A percentile compares a stretch with the other conserved stretches of the same genome.
Conservation (phyloP, 2,329 filamentous ascomycete species). For the Pleurostoma richardsiae region DNA sequence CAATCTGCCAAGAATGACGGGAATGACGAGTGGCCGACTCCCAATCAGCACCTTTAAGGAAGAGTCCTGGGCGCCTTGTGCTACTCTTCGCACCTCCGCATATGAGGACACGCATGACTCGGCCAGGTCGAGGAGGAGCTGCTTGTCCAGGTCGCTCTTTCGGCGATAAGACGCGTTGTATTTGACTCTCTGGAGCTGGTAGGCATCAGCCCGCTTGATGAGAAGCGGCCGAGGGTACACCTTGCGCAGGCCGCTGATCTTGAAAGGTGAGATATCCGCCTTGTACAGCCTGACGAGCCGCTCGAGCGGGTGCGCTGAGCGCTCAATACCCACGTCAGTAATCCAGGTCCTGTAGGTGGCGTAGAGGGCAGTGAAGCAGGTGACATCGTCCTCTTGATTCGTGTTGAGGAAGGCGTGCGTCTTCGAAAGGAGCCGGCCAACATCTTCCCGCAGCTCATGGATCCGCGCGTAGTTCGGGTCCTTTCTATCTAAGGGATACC, state of each 20-base stretch:
- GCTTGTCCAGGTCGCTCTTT: conserved; percentile 86
- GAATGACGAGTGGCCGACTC: conserved; percentile 85
- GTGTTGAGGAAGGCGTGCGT: conserved; percentile 79
- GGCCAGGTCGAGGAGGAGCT: conserved; percentile 77
- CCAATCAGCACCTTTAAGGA: conserved; percentile 89
- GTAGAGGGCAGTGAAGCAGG: conserved; percentile 90
- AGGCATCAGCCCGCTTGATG: conserved; percentile 87
- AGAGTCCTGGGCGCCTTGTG: conserved; percentile 87
- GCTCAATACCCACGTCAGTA: conserved; percentile 92
- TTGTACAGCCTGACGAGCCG: conserved; percentile 78
- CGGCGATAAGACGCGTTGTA: conserved; percentile 87
- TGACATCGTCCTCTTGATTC: conserved; percentile 91
- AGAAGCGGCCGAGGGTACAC: conserved; percentile 89
- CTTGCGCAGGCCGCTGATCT: conserved; percentile 88
- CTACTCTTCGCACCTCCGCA: conserved; percentile 90
- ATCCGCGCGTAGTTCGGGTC: conserved; percentile 67
- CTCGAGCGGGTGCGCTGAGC: conserved; percentile 89
- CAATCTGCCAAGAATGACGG: conserved; percentile 74
- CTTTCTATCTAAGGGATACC: conserved; percentile 67
- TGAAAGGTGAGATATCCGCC: conserved; percentile 86
- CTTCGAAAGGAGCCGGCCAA: conserved; percentile 74
- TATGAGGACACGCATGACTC: conserved; percentile 88
- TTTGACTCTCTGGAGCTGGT: conserved; percentile 88
- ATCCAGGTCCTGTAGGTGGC: conserved; percentile 95
- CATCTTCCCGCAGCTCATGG: conserved; percentile 73